phyloP scores from a whole-genome alignment of 768 basidiomycete genomes.

The Rubroboletus satanas region DNA sequence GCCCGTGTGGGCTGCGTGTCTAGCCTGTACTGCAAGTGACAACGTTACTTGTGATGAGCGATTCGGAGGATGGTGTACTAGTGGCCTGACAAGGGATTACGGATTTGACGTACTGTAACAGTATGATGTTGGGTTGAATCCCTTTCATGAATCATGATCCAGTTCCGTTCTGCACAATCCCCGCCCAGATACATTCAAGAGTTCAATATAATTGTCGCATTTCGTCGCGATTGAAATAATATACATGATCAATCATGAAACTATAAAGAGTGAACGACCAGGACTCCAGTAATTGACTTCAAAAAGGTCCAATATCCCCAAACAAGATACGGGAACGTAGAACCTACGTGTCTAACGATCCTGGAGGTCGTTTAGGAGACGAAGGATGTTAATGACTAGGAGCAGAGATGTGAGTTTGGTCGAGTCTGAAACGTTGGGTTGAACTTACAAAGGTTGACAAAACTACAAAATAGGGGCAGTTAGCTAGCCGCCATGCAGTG shows the following conservation, averaged over 20 bases:
- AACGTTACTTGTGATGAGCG: not conserved
- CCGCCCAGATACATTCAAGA: not conserved
- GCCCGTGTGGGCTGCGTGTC: not conserved
- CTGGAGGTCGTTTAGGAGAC: conserved; percentile 61
- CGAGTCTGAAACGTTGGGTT: not conserved
- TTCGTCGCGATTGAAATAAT: conserved; percentile 13
- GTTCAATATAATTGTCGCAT: conserved; percentile 4
- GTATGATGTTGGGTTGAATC: not conserved
- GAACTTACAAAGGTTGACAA: conserved; percentile 80
- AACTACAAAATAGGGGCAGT: conserved; percentile 42
- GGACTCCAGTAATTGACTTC: not conserved
- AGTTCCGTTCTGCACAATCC: too few species aligned
- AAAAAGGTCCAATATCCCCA: not conserved
- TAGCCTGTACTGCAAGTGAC: not conserved
- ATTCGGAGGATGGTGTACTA: not conserved
- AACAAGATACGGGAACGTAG: not conserved
- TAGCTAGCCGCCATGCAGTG: conserved; percentile 2
- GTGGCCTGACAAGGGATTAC: not conserved
- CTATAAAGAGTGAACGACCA: conserved; percentile 2
- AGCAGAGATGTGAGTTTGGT: not conserved
- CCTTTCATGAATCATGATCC: not conserved
- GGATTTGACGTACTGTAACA: not conserved
- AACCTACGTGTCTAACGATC: conserved; percentile 32
- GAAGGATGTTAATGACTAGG: conserved; percentile 79
- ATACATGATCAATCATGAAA: conserved; percentile 16